Evolutionary conservation across 441 rosid species (phyloP).

Genomic region (Jatropha multifida): DNA sequence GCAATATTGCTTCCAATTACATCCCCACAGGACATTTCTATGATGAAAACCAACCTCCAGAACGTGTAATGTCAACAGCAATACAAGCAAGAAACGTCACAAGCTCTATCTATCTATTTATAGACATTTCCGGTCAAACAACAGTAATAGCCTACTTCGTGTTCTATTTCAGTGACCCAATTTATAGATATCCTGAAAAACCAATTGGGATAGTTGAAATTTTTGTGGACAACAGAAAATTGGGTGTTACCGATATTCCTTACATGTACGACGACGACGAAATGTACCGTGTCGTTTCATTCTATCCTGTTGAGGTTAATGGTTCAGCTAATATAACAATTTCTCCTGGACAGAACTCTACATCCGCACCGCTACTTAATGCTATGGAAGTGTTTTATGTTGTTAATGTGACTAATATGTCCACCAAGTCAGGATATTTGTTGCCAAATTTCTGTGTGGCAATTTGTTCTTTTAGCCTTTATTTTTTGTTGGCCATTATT

Average conservation of each 20-base stretch:
- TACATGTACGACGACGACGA: too few species aligned
- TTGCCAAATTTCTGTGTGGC: not conserved
- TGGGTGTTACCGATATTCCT: not conserved
- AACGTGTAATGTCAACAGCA: not conserved
- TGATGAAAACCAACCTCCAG: slow-evolving; percentile 10
- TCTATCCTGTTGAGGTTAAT: slow-evolving; percentile 12
- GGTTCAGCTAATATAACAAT: slow-evolving; percentile 23
- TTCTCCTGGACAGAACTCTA: slow-evolving; percentile 5
- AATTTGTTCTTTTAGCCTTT: not conserved
- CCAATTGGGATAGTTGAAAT: not conserved
- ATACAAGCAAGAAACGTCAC: slow-evolving; percentile 15
- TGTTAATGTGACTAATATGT: not conserved
- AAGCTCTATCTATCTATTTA: slow-evolving; percentile 14
- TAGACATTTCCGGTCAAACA: not conserved
- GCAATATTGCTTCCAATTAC: not conserved
- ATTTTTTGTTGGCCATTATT: not conserved
- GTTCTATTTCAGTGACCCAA: slow-evolving; percentile 15
- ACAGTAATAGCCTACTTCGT: slow-evolving; percentile 11
- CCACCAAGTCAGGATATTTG: not conserved
- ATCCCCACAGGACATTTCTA: fast-evolving
- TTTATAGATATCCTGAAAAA: not conserved
- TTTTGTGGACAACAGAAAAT: not conserved
- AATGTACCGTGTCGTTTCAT: not conserved
- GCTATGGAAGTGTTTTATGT: slow-evolving; percentile 21
- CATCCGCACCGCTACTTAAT: slow-evolving; percentile 12